Base-by-base conservation (phyloP, 2,329 filamentous ascomycete genomes). In the Sporothrix luriei region DNA sequence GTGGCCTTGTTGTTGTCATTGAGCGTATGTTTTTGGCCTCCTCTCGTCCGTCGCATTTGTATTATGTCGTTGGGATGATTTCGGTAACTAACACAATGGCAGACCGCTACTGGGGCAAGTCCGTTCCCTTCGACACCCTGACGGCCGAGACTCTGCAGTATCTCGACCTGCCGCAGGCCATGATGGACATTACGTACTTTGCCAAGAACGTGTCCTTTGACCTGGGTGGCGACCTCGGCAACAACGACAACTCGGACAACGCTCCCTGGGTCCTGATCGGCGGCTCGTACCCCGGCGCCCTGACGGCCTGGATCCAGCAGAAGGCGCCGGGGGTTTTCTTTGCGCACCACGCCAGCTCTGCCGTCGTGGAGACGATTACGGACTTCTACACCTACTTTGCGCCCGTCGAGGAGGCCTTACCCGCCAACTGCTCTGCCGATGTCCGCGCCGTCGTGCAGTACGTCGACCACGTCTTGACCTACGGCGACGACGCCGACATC, bases 351-450 rank as follows among this genome's bases (percentile, higher is more conserved):
- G 82, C 84, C 24, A 84, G 84, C 7, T 85, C 82, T 73, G 85
- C 83, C 2, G 83, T 84, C 1, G 85, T 87, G 0, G 77, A 87
- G 75, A 80, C 83, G 0, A 79, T 87, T 33, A 77, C 79, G 4
- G 81, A 83, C 57, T 84, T 87, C 73, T 87, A 82, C 82, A 78
- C 82, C 73, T 87, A 87, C 73, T 87, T 85, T 73, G 76, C 78
- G 10, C 85, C 85, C 1, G 78, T 86, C 10, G 80, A 83, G 71
- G 78, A 84, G 71, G 84, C 82, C 13, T 85, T 86, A 76, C 82
- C 85, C 0, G 72, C 78, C 75, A 88, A 88, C 77, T 88, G 85
- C 79, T 84, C 81, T 73, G 76, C 76, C 19, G 85, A 87, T 73
- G 76, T 87, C 40, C 77, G 78, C 13, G 75, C 79, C 1, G 84